Percentiles rank a stretch among this genome's conserved stretches.
These are phyloP conservation scores for Cutaneotrichosporon arboriforme DNA, from an alignment of 1,284 basidiomycete species.

Conservation along the genomic window DNA sequence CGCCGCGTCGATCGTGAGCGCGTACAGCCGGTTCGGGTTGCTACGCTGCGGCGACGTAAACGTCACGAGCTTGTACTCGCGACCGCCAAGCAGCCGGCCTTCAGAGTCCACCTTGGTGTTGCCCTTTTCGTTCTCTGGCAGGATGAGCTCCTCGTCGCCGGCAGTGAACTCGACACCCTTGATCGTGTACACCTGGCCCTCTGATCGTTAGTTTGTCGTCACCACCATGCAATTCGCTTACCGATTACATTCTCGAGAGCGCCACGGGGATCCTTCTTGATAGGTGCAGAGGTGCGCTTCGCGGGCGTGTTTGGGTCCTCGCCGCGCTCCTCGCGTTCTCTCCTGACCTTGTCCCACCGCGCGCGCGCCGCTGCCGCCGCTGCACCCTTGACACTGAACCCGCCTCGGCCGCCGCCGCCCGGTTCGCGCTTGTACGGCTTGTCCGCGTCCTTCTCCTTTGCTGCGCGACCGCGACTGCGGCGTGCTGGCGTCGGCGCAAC, in stretches of 20 bases:
- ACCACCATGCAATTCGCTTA: constrained; percentile 12
- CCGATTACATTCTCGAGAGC: constrained; percentile 27
- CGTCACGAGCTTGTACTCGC: constrained; percentile 80
- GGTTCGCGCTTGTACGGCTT: constrained; percentile 31
- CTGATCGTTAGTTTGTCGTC: background rate
- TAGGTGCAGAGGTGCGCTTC: background rate
- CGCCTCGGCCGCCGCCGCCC: constrained; percentile 38
- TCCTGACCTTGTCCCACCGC: constrained; percentile 42
- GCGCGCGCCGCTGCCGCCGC: constrained; percentile 43
- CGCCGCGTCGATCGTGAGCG: constrained; percentile 95
- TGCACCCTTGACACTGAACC: constrained; percentile 45
- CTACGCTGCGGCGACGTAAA: constrained; percentile 72
- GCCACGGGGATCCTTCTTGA: constrained; percentile 19
- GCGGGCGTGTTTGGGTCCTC: constrained; percentile 30
- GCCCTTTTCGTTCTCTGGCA: constrained; percentile 77
- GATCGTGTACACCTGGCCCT: constrained; percentile 43
- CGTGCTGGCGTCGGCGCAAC: constrained; percentile 10
- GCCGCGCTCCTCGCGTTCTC: constrained; percentile 36
- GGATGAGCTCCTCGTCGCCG: constrained; percentile 80
- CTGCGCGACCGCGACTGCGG: constrained; percentile 2
- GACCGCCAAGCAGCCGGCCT: constrained; percentile 76
- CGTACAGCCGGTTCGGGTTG: constrained; percentile 76
- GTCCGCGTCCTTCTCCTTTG: constrained; percentile 14
- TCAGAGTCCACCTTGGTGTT: constrained; percentile 84
- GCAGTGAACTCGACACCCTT: constrained; percentile 71